A percentile compares a stretch with the other conserved stretches of the same genome.
Evolutionary conservation across 2,329 filamentous ascomycete genomes (phyloP).

Genomic region (Ophiostoma sp.): DNA sequence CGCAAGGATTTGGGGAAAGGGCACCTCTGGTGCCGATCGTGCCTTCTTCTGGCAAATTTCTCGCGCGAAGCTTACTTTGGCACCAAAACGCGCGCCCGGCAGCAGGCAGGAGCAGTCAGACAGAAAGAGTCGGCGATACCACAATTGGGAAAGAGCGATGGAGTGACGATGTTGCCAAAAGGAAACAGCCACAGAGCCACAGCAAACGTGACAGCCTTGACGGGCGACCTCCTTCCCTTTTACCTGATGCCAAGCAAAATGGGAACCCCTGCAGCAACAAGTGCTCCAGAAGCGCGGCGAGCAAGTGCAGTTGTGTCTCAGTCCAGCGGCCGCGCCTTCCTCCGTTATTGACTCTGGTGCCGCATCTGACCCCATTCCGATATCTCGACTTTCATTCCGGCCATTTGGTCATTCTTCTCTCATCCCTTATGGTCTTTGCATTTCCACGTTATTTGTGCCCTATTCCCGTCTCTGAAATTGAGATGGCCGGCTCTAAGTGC

Average conservation of each 20-base stretch:
- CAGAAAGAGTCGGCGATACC: neutral
- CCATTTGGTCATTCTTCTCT: neutral
- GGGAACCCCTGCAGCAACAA: conserved; percentile 19
- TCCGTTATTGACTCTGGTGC: neutral
- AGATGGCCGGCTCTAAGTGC: neutral
- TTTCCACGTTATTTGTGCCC: neutral
- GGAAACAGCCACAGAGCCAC: neutral
- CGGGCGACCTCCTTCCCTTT: neutral
- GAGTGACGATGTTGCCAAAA: neutral
- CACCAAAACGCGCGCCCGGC: conserved; percentile 3
- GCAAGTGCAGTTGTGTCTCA: neutral
- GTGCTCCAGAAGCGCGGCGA: neutral
- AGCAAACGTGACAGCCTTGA: neutral
- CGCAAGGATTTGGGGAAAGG: neutral
- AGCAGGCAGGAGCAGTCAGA: neutral
- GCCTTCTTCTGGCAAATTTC: conserved; percentile 4
- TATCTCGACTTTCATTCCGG: neutral
- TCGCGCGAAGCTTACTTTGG: conserved; percentile 5
- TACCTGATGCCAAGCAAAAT: neutral
- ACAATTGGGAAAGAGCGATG: neutral
- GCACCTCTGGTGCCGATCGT: neutral
- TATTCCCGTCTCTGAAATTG: neutral
- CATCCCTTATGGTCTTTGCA: neutral
- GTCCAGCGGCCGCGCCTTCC: neutral
- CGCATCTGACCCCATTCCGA: neutral